Evolutionary conservation across 2,329 filamentous ascomycete genomes (phyloP), one percentile per base, ranked within the genome.

Genomic region (Talaromyces rugulosus): DNA sequence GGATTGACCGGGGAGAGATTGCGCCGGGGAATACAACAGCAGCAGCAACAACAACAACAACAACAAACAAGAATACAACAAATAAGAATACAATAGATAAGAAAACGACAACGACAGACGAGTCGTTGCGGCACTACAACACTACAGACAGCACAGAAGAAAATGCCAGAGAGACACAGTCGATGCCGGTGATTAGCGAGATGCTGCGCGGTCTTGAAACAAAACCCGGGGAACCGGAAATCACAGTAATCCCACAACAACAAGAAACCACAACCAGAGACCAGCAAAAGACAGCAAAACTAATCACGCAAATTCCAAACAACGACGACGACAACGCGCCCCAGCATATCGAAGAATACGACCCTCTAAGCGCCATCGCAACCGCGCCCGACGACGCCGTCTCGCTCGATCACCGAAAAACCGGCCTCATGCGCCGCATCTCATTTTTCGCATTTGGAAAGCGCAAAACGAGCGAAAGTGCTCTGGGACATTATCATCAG

Each of bases 1-100:
- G 60, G 55, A 72, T 72, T 62, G 70, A 72, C 50, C 69, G 66
- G 58, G 70, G 67, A 64, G 14, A 69, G 64, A 31, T 28, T 23
- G 33, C 44, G n/a, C 31, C 57, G 44, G 36, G 31, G 28, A 27
- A 12, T n/a, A 51, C 31, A 5, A 12, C 23, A 12, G 16, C 50
- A 30, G 5, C 23, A 9, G 9, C n/a, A 50, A 7, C 44, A 51
- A 51, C 4, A 14, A 51, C 9, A 23, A 51, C 16, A 51, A 28
- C n/a, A 7, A 28, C 44, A 33, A n/a, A 5, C 18, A 51, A 4
- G 4, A 51, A 5, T 5, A 9, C 23, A 52, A 31, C 16, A 7
- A 23, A 23, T 23, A 23, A 23, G 23, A 23, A 23, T 23, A 31
- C 30, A 28, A 11, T 7, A 9, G 5, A 12, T 4, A 23, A n/a